These are phyloP conservation scores for Tetracladium setigerum DNA, from an alignment of 495 filamentous ascomycete species.

Conservation along the genomic window DNA sequence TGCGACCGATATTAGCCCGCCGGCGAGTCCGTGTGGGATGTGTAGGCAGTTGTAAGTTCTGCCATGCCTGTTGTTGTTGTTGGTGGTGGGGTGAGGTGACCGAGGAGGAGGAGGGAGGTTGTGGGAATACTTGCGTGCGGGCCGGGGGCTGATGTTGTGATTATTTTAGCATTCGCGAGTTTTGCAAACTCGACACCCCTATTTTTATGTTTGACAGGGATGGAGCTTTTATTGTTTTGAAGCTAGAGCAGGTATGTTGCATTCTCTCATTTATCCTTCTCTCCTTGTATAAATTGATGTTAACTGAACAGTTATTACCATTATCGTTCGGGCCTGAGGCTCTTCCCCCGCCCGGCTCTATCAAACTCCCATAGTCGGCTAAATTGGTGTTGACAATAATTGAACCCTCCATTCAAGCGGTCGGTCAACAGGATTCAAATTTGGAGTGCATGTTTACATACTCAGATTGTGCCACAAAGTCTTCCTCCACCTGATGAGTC, in stretches of 20 bases:
- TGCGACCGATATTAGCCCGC: conserved; percentile 66
- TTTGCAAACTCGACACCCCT: conserved; percentile 57
- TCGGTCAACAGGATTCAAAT: neutral
- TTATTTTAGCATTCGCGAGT: conserved; percentile 66
- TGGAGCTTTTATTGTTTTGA: conserved; percentile 60
- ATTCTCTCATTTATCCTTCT: conserved; percentile 55
- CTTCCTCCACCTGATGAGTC: too few relatives aligned
- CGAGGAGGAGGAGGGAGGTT: neutral
- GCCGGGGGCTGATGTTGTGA: neutral
- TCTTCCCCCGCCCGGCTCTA: conserved; percentile 28
- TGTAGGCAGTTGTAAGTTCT: conserved; percentile 48
- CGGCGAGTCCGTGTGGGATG: conserved; percentile 72
- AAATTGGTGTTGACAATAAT: neutral
- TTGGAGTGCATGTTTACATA: neutral
- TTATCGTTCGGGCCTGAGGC: conserved; percentile 65
- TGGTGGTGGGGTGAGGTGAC: neutral
- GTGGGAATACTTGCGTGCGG: neutral
- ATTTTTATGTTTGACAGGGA: conserved; percentile 89
- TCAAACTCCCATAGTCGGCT: neutral
- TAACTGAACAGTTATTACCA: conserved; percentile 64
- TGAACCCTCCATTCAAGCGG: neutral
- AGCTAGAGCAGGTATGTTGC: conserved; percentile 47
- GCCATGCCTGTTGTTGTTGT: neutral
- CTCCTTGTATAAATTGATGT: conserved; percentile 58
- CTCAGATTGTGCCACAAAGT: too few relatives aligned